A percentile compares a stretch with the other conserved stretches of the same genome.
Evolutionary conservation across 176 grass and related monocot species (phyloP).

Genomic region (Aegilops umbellulata): DNA sequence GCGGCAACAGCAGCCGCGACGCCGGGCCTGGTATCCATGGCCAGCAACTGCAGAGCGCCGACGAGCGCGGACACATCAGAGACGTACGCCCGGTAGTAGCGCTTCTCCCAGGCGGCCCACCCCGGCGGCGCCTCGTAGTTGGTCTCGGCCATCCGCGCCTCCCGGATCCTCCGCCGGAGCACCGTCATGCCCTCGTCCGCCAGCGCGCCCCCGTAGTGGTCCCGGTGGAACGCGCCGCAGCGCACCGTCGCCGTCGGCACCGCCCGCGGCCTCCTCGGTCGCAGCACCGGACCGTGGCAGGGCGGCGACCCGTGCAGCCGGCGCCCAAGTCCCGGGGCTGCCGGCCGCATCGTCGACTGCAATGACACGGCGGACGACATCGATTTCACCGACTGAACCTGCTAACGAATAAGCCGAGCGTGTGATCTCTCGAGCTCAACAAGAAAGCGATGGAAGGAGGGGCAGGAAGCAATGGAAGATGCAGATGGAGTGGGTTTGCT

Average conservation of each 20-base stretch:
- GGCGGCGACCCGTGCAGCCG: neutral
- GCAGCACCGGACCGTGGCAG: neutral
- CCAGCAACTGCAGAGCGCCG: conserved; percentile 52
- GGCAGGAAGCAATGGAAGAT: neutral
- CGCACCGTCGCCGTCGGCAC: neutral
- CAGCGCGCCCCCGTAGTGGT: conserved; percentile 41
- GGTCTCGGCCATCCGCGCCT: conserved; percentile 54
- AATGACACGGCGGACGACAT: conserved; percentile 9
- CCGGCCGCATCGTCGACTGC: neutral
- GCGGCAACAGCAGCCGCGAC: conserved; percentile 28
- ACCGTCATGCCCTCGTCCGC: conserved; percentile 67
- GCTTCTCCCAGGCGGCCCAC: conserved; percentile 80
- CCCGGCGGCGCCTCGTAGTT: conserved; percentile 54
- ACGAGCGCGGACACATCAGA: conserved; percentile 44
- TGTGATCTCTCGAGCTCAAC: neutral
- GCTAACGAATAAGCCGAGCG: neutral
- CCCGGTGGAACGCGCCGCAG: neutral
- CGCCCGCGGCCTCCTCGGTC: neutral
- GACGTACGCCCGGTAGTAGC: conserved; percentile 61
- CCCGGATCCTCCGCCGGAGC: conserved; percentile 59
- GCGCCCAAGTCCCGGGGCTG: conserved; percentile 27
- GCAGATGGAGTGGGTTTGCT: neutral
- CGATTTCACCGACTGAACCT: neutral
- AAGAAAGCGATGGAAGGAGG: neutral
- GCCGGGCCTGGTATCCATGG: conserved; percentile 54